Evolutionary conservation across 2,329 filamentous ascomycete genomes (phyloP).

Genomic region (Eutypella sp.): DNA sequence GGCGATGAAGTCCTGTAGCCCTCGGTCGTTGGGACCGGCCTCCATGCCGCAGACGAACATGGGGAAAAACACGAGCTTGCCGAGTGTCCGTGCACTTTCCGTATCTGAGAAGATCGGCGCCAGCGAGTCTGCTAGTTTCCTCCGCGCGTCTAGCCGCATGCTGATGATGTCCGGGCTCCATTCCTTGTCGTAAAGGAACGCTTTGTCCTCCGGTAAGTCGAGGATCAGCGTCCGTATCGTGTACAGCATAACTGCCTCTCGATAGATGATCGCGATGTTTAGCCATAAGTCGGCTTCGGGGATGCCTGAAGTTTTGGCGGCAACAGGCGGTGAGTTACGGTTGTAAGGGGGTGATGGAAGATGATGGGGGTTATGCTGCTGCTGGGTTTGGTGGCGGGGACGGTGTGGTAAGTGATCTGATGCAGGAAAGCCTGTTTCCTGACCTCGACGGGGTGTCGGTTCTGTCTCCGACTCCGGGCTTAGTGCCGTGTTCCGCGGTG

Average conservation of each 20-base stretch:
- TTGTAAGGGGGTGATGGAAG: background rate
- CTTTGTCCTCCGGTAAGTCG: slow-evolving; percentile 8
- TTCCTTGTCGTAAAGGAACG: slow-evolving; percentile 3
- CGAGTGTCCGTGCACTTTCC: slow-evolving; percentile 5
- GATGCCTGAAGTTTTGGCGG: slow-evolving; percentile 1
- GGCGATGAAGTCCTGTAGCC: slow-evolving; percentile 6
- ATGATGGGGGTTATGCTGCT: background rate
- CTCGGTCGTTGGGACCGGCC: slow-evolving; percentile 1
- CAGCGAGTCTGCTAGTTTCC: slow-evolving; percentile 4
- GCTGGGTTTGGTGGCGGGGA: background rate
- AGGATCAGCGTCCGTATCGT: slow-evolving; percentile 9
- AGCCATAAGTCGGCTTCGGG: slow-evolving; percentile 8
- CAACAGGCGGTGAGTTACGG: background rate
- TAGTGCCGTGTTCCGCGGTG: background rate
- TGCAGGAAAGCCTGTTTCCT: background rate
- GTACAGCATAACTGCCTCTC: slow-evolving; percentile 8
- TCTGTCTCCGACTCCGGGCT: background rate
- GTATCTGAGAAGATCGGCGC: slow-evolving; percentile 7
- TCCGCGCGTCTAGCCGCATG: slow-evolving; percentile 2
- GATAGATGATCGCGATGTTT: slow-evolving; percentile 9
- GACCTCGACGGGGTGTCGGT: background rate
- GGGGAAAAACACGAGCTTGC: slow-evolving; percentile 13
- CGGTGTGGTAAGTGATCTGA: background rate
- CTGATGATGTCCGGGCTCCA: background rate
- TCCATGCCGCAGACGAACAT: slow-evolving; percentile 14